These are phyloP conservation scores for Ogataea thermomethanolica DNA, from an alignment of 805 yeast species.

Conservation along the genomic window DNA sequence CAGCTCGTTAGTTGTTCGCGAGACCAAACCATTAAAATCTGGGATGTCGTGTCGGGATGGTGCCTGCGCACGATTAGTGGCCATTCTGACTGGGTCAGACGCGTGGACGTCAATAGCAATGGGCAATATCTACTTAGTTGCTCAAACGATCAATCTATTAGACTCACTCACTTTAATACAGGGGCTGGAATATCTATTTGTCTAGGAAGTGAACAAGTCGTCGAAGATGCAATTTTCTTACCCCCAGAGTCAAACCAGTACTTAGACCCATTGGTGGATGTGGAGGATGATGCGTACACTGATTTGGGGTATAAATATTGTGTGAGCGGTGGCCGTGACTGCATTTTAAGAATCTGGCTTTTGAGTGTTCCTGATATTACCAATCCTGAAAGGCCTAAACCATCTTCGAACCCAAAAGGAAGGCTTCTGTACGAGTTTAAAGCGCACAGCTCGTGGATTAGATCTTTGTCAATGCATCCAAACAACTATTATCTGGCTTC, in stretches of 20 bases:
- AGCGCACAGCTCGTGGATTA: slow-evolving; percentile 89
- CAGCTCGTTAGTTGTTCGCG: slow-evolving; percentile 60
- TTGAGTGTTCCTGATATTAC: slow-evolving; percentile 62
- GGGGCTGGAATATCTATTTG: slow-evolving; percentile 67
- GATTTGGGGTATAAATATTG: slow-evolving; percentile 65
- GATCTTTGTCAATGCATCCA: slow-evolving; percentile 67
- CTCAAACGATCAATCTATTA: slow-evolving; percentile 72
- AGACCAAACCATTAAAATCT: slow-evolving; percentile 55
- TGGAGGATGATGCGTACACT: slow-evolving; percentile 26
- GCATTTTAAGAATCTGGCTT: slow-evolving; percentile 69
- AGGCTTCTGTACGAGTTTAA: slow-evolving; percentile 50
- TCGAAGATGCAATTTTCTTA: slow-evolving; percentile 68
- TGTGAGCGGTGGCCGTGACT: slow-evolving; percentile 78
- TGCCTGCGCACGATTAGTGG: slow-evolving; percentile 64
- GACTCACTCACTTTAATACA: slow-evolving; percentile 60
- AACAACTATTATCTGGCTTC: slow-evolving; percentile 66
- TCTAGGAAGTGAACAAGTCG: slow-evolving; percentile 78
- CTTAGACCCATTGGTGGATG: slow-evolving; percentile 43
- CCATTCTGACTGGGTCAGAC: slow-evolving; percentile 87
- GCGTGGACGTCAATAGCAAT: slow-evolving; percentile 45
- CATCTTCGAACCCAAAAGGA: slow-evolving; percentile 60
- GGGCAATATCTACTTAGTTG: slow-evolving; percentile 67
- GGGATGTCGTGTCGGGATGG: slow-evolving; percentile 70
- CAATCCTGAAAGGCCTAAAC: slow-evolving; percentile 38
- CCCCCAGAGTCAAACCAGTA: slow-evolving; percentile 48